Conservation (phyloP, 768 basidiomycete species). For the Galerina sulciceps region DNA sequence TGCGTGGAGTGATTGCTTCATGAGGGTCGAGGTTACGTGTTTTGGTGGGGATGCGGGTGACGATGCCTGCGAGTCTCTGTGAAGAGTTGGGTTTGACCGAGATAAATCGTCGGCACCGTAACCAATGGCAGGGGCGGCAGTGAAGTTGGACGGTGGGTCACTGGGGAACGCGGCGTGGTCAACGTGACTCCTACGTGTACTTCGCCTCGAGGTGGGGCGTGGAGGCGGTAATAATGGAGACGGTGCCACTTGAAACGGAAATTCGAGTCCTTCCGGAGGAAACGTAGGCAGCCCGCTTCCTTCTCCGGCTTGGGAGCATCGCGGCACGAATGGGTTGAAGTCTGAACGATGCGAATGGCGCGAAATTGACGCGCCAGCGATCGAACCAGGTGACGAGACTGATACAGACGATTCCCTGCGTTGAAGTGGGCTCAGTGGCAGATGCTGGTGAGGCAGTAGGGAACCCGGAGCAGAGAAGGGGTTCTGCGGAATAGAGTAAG, state of each 20-base stretch:
- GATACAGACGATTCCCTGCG: conserved; percentile 22
- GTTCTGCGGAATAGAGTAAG: conserved; percentile 12
- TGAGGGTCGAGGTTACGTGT: conserved; percentile 67
- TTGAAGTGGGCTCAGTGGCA: conserved; percentile 30
- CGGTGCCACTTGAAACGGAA: too few species aligned
- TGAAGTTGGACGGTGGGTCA: too few species aligned
- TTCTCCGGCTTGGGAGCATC: conserved; percentile 15
- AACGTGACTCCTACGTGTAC: neutral
- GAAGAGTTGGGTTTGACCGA: neutral
- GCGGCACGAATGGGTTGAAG: conserved; percentile 45
- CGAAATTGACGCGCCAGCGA: neutral
- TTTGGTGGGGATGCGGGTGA: conserved; percentile 10
- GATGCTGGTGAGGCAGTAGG: conserved; percentile 19
- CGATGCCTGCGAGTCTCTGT: conserved; percentile 15
- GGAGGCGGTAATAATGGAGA: conserved; percentile 32
- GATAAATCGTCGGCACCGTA: too few species aligned
- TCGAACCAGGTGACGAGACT: neutral
- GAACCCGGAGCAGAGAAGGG: conserved; percentile 12
- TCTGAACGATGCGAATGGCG: conserved; percentile 14
- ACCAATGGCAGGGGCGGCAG: too few species aligned
- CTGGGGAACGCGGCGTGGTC: neutral
- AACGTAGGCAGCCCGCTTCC: conserved; percentile 43
- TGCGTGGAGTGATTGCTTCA: conserved; percentile 75
- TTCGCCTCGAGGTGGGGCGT: conserved; percentile 19
- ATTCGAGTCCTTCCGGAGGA: conserved; percentile 59